Evolutionary conservation across 345 rosid species (phyloP), one percentile per base, ranked within the genome.

Genomic region (Gossypium ekmanianum): DNA sequence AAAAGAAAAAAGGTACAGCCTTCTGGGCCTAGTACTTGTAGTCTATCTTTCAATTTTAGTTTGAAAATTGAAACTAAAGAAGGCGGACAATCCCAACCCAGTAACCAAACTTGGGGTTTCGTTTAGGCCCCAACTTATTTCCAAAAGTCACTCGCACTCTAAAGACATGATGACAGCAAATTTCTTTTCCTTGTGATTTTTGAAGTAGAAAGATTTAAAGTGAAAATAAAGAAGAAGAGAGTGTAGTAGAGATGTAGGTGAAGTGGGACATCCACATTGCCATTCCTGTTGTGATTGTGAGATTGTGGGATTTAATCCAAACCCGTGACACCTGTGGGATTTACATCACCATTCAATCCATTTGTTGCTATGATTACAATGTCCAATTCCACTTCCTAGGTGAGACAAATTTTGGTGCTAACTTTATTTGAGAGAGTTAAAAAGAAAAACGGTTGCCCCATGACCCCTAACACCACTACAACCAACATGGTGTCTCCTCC

Each of bases 361-460:
- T 57, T 11, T 9, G 73, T 17, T 70, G 61, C 61, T 29, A 70
- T 70, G 48, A 70, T 70, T 70, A 34, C 61, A 52, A 4, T 1
- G n/a, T 70, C 5, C 11, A 70, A 29, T 10, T 70, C 3, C 61
- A 52, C 73, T 70, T 54, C 26, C 1, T 61, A 29, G 52, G 34
- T 70, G 61, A 54, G 73, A 70, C 73, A 70, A 70, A 70, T 26
- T 29, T 4, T 47, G 72, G 73, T 29, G n/a, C 47, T 43, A 69
- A 52, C 44, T 50, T 48, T 14, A 26, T 48, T 26, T 29, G 56
- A 22, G 29, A 5, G 12, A 63, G 1, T 14, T 20, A 8, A n/a
- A 55, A 56, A 56, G 2, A 14, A 18, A 65, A 44, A 6, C 20
- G 27, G 61, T 56, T 48, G 13, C 14, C 13, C 51, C 11, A 48